Percentiles rank a stretch among this genome's conserved stretches.
Evolutionary conservation across 2,329 filamentous ascomycete genomes (phyloP).

Genomic region (Pseudogymnoascus sp.): DNA sequence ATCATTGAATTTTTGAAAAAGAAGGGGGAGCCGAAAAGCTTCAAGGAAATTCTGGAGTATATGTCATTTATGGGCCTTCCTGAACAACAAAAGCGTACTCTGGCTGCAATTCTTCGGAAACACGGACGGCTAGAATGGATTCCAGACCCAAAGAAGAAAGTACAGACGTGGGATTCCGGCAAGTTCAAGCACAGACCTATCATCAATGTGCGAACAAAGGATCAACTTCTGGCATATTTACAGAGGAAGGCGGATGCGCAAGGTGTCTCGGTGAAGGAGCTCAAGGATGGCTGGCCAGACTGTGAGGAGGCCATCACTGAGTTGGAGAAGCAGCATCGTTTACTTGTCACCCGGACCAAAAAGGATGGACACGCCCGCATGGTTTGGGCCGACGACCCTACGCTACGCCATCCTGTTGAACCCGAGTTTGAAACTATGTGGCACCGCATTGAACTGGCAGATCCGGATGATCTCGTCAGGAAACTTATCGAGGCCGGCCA

Average conservation of each 20-base stretch:
- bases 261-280: slow-evolving; percentile 75
- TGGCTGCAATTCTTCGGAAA: slow-evolving; percentile 59
- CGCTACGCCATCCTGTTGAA: slow-evolving; percentile 67
- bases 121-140: slow-evolving; percentile 52
- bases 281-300: slow-evolving; percentile 92
- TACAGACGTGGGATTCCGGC: slow-evolving; percentile 57
- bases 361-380: slow-evolving; percentile 82
- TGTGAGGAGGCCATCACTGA: slow-evolving; percentile 70
- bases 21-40: slow-evolving; percentile 58
- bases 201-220: slow-evolving; percentile 71
- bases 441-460: slow-evolving; percentile 69
- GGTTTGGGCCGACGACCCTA: slow-evolving; percentile 83
- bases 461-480: slow-evolving; percentile 31
- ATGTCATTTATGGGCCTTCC: slow-evolving; percentile 60
- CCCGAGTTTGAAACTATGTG: slow-evolving; percentile 77
- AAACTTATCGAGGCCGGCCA: slow-evolving; percentile 31
- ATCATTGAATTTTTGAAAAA: slow-evolving; percentile 76
- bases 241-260: slow-evolving; percentile 74
- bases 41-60: slow-evolving; percentile 72
- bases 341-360: slow-evolving; percentile 82
- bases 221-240: slow-evolving; percentile 70
- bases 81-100: slow-evolving; percentile 51
- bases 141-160: slow-evolving; percentile 50
- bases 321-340: slow-evolving; percentile 68
- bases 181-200: slow-evolving; percentile 78